phyloP scores from a whole-genome alignment of 768 basidiomycete genomes.

The Lactarius sp. region DNA sequence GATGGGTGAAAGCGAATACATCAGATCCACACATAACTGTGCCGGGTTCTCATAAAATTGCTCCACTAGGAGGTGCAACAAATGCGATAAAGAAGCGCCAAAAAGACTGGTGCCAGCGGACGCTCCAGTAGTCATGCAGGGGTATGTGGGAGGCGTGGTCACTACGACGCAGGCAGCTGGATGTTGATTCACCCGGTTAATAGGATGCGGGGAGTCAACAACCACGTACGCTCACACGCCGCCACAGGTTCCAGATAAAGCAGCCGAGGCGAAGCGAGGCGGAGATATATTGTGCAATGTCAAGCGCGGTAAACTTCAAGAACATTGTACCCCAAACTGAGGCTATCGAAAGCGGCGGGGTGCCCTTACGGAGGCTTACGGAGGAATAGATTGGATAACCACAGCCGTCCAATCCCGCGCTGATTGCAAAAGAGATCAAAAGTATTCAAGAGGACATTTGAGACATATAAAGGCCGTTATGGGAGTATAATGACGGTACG shows the following conservation, averaged over 20 bases:
- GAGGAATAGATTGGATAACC: slow-evolving; percentile 14
- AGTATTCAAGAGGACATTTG: slow-evolving; percentile 17
- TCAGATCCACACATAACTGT: slow-evolving; percentile 53
- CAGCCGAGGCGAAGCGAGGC: neutral
- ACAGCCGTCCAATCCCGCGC: slow-evolving; percentile 19
- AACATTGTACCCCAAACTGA: neutral
- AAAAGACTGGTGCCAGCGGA: slow-evolving; percentile 36
- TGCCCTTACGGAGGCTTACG: neutral
- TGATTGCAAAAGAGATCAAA: slow-evolving; percentile 19
- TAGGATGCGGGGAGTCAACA: slow-evolving; percentile 27
- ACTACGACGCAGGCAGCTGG: slow-evolving; percentile 30
- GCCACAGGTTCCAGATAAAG: neutral
- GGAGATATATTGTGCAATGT: neutral
- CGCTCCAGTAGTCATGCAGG: slow-evolving; percentile 32
- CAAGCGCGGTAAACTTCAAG: slow-evolving; percentile 1
- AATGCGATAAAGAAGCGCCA: slow-evolving; percentile 33
- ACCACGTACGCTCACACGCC: slow-evolving; percentile 19
- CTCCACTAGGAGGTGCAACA: slow-evolving; percentile 33
- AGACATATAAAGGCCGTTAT: slow-evolving; percentile 8
- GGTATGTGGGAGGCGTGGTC: slow-evolving; percentile 36
- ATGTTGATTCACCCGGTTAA: slow-evolving; percentile 22
- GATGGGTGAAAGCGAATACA: slow-evolving; percentile 54
- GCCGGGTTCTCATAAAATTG: slow-evolving; percentile 45
- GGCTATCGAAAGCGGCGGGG: neutral
- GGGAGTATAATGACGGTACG: neutral